These are phyloP conservation scores for Vanrija pseudolonga DNA, from an alignment of 1,284 basidiomycete genomes.

Conservation along the genomic window DNA sequence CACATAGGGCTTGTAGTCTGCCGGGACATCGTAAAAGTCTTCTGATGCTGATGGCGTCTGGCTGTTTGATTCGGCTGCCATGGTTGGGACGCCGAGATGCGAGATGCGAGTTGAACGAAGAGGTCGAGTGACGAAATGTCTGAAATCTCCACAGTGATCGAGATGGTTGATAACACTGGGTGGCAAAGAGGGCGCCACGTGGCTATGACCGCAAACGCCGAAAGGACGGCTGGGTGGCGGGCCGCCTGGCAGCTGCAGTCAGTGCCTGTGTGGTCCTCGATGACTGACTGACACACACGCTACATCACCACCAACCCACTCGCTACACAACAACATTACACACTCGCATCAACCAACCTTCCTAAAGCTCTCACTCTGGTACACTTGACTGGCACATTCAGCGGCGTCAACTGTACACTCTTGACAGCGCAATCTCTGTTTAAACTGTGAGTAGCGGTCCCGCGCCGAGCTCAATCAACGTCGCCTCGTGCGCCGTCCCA, in stretches of 20 bases:
- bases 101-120: background rate
- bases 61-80: too few relatives aligned
- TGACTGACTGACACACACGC: background rate
- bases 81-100: too few relatives aligned
- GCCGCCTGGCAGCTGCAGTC: too few relatives aligned
- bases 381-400: too few relatives aligned
- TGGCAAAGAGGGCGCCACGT: constrained; percentile 2
- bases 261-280: background rate
- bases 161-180: background rate
- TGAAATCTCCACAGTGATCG: background rate
- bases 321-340: background rate
- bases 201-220: constrained; percentile 6
- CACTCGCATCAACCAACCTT: background rate
- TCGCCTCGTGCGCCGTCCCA: background rate
- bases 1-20: constrained; percentile 19
- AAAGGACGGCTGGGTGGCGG: background rate
- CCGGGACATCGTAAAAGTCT: constrained; percentile 48
- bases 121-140: background rate
- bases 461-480: background rate
- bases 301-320: background rate
- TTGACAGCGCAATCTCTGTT: too few relatives aligned
- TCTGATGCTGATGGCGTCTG: constrained; percentile 32
- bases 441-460: background rate
- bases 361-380: background rate
- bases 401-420: too few relatives aligned